Percentiles rank a stretch among this genome's conserved stretches.
These are phyloP conservation scores for Lumnitzera littorea DNA, from an alignment of 345 rosid genomes.

Conservation along the genomic window DNA sequence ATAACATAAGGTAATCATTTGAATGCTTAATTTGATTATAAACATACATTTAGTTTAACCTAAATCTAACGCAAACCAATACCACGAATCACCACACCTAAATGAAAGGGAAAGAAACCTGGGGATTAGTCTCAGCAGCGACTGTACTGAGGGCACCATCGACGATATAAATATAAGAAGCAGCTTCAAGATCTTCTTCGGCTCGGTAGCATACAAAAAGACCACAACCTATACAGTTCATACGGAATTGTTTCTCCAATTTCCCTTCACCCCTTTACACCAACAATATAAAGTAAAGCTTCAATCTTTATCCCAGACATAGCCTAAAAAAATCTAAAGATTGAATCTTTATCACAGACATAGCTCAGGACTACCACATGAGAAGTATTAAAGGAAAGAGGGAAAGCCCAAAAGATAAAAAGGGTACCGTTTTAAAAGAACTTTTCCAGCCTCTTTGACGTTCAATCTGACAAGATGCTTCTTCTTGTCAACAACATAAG, in stretches of 20 bases:
- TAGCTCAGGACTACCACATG: too few relatives aligned
- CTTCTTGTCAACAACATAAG: slow-evolving; percentile 82
- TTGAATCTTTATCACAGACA: too few relatives aligned
- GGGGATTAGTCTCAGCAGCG: slow-evolving; percentile 93
- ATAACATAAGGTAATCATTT: too few relatives aligned
- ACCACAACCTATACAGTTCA: slow-evolving; percentile 89
- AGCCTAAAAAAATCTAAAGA: too few relatives aligned
- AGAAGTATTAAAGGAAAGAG: neutral
- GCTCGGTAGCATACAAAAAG: slow-evolving; percentile 90
- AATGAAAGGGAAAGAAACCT: slow-evolving; percentile 25
- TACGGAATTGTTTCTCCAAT: slow-evolving; percentile 92
- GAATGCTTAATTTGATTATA: too few relatives aligned
- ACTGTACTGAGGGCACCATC: slow-evolving; percentile 76
- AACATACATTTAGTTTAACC: too few relatives aligned
- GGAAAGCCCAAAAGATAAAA: neutral
- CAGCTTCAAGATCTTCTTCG: slow-evolving; percentile 72
- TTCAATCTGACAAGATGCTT: slow-evolving; percentile 91
- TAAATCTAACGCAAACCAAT: too few relatives aligned
- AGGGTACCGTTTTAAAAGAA: slow-evolving; percentile 66
- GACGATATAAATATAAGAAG: slow-evolving; percentile 68
- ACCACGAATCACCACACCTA: too few relatives aligned
- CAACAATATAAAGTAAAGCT: too few relatives aligned
- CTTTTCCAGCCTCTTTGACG: slow-evolving; percentile 66
- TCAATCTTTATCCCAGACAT: too few relatives aligned
- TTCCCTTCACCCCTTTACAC: slow-evolving; percentile 75